Percentiles rank a stretch among this genome's conserved stretches.
Conservation (phyloP, 2,329 filamentous ascomycete species). For the Stachybotrys chartarum region DNA sequence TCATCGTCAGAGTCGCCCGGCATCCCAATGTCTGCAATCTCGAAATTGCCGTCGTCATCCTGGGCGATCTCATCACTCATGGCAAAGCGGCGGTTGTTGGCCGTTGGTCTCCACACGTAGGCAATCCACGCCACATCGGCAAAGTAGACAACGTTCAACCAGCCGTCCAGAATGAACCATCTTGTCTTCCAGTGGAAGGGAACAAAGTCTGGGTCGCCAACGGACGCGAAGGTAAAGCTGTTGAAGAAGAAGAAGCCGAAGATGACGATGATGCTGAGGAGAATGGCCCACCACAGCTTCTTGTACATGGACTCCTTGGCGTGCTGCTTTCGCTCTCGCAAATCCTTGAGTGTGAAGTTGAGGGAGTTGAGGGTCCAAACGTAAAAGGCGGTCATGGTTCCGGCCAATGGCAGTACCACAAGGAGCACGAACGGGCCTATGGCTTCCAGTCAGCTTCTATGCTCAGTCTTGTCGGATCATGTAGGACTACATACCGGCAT, state of each 20-base stretch:
- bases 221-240: slow-evolving; percentile 87
- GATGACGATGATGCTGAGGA: slow-evolving; percentile 86
- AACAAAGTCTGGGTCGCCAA: slow-evolving; percentile 79
- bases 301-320: slow-evolving; percentile 95
- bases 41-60: slow-evolving; percentile 92
- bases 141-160: slow-evolving; percentile 94
- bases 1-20: slow-evolving; percentile 53
- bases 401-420: slow-evolving; percentile 86
- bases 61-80: slow-evolving; percentile 99
- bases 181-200: slow-evolving; percentile 95
- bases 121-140: slow-evolving; percentile 89
- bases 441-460: slow-evolving; percentile 10
- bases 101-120: slow-evolving; percentile 93
- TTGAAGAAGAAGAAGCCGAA: slow-evolving; percentile 99
- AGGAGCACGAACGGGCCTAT: slow-evolving; percentile 80
- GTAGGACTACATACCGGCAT: slow-evolving; percentile 49
- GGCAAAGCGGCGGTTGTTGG: slow-evolving; percentile 92
- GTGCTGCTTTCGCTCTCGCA: slow-evolving; percentile 89
- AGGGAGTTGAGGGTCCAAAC: slow-evolving; percentile 97
- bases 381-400: slow-evolving; percentile 91
- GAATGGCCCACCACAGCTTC: slow-evolving; percentile 97
- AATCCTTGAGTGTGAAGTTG: slow-evolving; percentile 89
- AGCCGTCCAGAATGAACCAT: slow-evolving; percentile 96
- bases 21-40: slow-evolving; percentile 86
- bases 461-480: not conserved